These are phyloP conservation scores for Monilinia laxa DNA, from an alignment of 2,329 filamentous ascomycete genomes.

Conservation along the genomic window DNA sequence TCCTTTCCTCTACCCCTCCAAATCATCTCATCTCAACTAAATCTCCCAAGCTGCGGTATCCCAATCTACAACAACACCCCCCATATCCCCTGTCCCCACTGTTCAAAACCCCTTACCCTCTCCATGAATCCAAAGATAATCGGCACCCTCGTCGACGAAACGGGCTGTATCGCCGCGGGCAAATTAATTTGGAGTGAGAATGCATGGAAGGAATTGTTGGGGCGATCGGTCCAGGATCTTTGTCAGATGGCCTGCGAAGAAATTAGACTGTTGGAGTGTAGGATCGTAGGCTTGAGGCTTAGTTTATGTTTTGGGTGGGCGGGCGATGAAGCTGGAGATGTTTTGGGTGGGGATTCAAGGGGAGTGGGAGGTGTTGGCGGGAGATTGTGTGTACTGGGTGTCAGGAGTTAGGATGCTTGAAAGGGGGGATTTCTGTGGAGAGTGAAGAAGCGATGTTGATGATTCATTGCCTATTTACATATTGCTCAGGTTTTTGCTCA, in stretches of 20 bases:
- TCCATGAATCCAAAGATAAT: conserved; percentile 46
- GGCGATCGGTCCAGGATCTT: conserved; percentile 46
- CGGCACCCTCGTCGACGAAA: conserved; percentile 52
- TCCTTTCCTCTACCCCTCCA: too few relatives aligned
- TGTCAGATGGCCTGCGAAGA: conserved; percentile 42
- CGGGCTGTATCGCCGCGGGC: conserved; percentile 50
- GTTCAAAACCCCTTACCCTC: conserved; percentile 38
- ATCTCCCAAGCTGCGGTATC: conserved; percentile 51
- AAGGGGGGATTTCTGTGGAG: too few relatives aligned
- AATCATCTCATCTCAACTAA: not conserved
- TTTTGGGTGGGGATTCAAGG: too few relatives aligned
- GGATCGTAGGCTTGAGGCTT: too few relatives aligned
- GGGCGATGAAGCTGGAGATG: too few relatives aligned
- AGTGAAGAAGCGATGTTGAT: too few relatives aligned
- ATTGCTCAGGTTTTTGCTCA: too few relatives aligned
- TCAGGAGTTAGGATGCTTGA: too few relatives aligned
- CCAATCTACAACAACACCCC: conserved; percentile 53
- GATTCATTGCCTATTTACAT: too few relatives aligned
- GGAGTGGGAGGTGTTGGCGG: too few relatives aligned
- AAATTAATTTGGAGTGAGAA: conserved; percentile 54
- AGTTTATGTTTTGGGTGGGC: too few relatives aligned
- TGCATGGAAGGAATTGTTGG: conserved; percentile 54
- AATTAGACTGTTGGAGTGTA: conserved; percentile 48
- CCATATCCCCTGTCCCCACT: conserved; percentile 44
- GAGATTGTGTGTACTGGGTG: too few relatives aligned